Conservation (phyloP, 257 asterid species). For the Nicotiana tabacum region DNA sequence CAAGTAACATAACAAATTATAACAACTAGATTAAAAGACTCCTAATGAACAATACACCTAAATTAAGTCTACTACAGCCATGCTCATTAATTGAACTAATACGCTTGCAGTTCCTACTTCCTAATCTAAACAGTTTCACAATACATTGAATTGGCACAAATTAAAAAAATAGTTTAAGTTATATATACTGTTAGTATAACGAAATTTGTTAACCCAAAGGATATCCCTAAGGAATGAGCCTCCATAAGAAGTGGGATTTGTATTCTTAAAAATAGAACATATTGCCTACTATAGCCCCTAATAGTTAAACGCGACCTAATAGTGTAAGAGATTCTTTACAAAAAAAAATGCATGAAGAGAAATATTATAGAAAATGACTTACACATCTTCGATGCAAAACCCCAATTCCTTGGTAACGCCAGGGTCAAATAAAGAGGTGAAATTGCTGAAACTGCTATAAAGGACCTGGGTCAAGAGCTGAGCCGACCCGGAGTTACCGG, state of each 20-base stretch:
- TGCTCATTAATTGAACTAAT: not conserved
- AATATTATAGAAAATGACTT: constrained; percentile 5
- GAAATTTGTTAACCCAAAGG: too few relatives aligned
- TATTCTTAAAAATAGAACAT: too few relatives aligned
- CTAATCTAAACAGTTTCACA: not conserved
- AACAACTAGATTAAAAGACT: not conserved
- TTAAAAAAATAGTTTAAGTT: too few relatives aligned
- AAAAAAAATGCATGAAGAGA: not conserved
- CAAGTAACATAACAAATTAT: not conserved
- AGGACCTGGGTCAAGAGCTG: constrained; percentile 48
- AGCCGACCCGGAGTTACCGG: constrained; percentile 31
- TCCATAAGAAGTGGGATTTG: too few relatives aligned
- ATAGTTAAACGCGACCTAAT: too few relatives aligned
- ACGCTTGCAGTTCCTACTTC: not conserved
- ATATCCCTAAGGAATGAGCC: too few relatives aligned
- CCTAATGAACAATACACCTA: not conserved
- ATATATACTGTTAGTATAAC: too few relatives aligned
- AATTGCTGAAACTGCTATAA: constrained; percentile 52
- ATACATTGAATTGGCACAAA: not conserved
- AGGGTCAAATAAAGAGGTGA: constrained; percentile 43
- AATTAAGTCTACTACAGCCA: not conserved
- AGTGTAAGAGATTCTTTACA: not conserved
- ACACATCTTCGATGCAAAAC: constrained; percentile 73
- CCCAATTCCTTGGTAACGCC: constrained; percentile 42
- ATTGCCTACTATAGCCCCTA: too few relatives aligned